phyloP scores from a whole-genome alignment of 768 basidiomycete species.

The Boletus eberwhitei region DNA sequence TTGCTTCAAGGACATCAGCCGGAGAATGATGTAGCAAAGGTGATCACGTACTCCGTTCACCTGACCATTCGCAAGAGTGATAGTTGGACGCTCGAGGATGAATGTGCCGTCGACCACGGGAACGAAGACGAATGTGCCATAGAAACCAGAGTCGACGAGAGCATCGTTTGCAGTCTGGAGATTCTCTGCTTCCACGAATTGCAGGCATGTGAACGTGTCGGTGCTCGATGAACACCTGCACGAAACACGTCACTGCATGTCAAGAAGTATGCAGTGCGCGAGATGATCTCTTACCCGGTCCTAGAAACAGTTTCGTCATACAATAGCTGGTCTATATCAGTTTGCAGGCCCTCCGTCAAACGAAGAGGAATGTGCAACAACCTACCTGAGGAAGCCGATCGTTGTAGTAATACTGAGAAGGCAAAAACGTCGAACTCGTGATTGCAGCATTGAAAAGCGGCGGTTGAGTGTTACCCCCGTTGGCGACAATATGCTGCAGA shows the following conservation, averaged over 20 bases:
- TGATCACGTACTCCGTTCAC: slow-evolving; percentile 39
- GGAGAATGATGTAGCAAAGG: neutral
- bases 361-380: neutral
- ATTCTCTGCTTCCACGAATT: slow-evolving; percentile 26
- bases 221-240: slow-evolving; percentile 33
- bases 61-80: slow-evolving; percentile 35
- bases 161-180: slow-evolving; percentile 36
- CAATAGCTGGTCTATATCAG: slow-evolving; percentile 9
- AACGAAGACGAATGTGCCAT: slow-evolving; percentile 37
- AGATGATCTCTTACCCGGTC: slow-evolving; percentile 12
- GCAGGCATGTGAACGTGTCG: slow-evolving; percentile 41
- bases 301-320: slow-evolving; percentile 11
- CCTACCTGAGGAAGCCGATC: slow-evolving; percentile 29
- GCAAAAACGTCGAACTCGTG: slow-evolving; percentile 31
- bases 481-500: slow-evolving; percentile 34
- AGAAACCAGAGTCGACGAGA: slow-evolving; percentile 34
- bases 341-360: neutral
- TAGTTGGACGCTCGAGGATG: slow-evolving; percentile 42
- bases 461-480: slow-evolving; percentile 33
- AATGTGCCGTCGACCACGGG: slow-evolving; percentile 50
- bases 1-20: slow-evolving; percentile 18
- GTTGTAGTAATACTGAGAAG: slow-evolving; percentile 35
- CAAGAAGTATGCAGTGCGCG: neutral
- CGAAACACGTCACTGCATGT: neutral
- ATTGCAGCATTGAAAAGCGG: slow-evolving; percentile 34